Evolutionary conservation across 2,329 filamentous ascomycete species (phyloP), one percentile per base, ranked within the genome.

Genomic region (Ceratocystis variospora): DNA sequence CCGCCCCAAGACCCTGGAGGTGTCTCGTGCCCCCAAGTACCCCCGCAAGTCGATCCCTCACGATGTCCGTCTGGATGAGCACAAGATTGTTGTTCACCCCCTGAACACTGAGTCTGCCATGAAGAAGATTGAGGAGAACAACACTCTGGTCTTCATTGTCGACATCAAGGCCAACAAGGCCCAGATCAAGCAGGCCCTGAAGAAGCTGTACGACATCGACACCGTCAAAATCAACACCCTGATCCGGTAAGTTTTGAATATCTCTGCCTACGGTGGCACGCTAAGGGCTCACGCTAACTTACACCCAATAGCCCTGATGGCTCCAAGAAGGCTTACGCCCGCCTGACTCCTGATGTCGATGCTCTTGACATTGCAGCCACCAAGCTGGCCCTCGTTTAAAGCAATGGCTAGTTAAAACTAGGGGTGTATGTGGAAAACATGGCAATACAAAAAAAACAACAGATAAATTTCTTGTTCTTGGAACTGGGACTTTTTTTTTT

Each of bases 121-220:
- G 93, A 99, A 99, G 90, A 96, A 96, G 89, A 96, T 99, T 74
- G 94, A 99, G 85, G 94, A 99, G 88, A 92, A 99, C 87, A 99
- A 99, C 87, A 99, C 94, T 73, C 87, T 99, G 64, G 90, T 96
- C 77, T 96, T 96, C 85, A 96, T 96, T 74, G 90, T 95, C 76
- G 89, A 96, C 73, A 82, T 93, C 79, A 95, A 95, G 88, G 87
- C 93, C 79, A 99, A 99, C 87, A 99, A 99, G 90, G 87, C 91
- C 77, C 94, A 99, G 84, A 99, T 99, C 83, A 96, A 96, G 86
- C 83, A 86, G 75, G 89, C 93, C 70, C 83, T 99, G 73, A 99
- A 97, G 91, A 96, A 94, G 87, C 88, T 97, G 73, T 99, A 99
- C 80, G 94, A 97, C 79, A 94, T 99, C 72, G 93, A 96, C 77